These are phyloP conservation scores for Apostasia ramifera DNA, from an alignment of 106 monocot species.

Conservation along the genomic window DNA sequence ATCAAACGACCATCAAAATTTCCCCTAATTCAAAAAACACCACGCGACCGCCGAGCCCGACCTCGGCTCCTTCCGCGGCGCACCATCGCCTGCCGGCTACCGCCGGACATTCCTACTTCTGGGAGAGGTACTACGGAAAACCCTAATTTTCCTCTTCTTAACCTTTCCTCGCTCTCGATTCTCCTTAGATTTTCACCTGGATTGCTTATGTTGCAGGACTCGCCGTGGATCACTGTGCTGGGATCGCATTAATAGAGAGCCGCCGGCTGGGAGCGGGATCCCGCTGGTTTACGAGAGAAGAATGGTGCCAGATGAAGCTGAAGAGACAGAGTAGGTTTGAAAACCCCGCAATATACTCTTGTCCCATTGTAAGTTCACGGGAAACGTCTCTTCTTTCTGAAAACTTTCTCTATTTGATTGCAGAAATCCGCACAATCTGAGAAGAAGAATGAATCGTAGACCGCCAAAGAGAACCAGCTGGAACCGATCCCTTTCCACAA, in stretches of 20 bases:
- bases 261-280: neutral
- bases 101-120: too few relatives aligned
- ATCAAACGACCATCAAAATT: too few relatives aligned
- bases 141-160: too few relatives aligned
- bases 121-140: too few relatives aligned
- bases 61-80: too few relatives aligned
- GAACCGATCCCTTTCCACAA: slow-evolving; percentile 74
- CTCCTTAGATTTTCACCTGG: too few relatives aligned
- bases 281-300: neutral
- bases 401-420: slow-evolving; percentile 1
- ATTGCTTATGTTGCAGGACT: too few relatives aligned
- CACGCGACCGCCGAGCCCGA: too few relatives aligned
- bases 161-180: too few relatives aligned
- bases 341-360: neutral
- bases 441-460: slow-evolving; percentile 27
- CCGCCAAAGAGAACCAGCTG: slow-evolving; percentile 58
- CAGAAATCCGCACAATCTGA: slow-evolving; percentile 10
- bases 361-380: neutral
- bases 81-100: too few relatives aligned
- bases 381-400: neutral
- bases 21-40: too few relatives aligned
- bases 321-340: neutral
- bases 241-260: neutral
- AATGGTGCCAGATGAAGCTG: neutral
- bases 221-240: neutral